These are phyloP conservation scores for Sutorius australiensis DNA, from an alignment of 768 basidiomycete species.

Conservation along the genomic window DNA sequence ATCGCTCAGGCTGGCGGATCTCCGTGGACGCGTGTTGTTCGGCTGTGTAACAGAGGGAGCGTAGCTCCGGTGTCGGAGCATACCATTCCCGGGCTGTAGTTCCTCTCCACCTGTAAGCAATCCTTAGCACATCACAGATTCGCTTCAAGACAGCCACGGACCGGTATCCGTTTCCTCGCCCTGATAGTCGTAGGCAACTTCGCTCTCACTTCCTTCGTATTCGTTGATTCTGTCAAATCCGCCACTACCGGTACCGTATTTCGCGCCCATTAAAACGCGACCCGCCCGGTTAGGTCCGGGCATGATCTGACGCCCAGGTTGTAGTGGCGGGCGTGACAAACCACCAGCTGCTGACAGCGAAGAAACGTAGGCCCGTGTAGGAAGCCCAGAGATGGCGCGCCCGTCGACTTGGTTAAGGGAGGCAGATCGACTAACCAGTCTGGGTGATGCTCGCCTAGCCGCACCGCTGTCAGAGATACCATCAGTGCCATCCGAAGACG, in stretches of 20 bases:
- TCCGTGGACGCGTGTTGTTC: slow-evolving; percentile 53
- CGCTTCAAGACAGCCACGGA: slow-evolving; percentile 17
- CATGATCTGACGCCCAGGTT: slow-evolving; percentile 39
- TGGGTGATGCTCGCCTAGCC: slow-evolving; percentile 24
- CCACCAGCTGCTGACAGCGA: slow-evolving; percentile 30
- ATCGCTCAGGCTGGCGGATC: slow-evolving; percentile 78
- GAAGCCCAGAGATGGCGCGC: slow-evolving; percentile 31
- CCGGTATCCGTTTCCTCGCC: slow-evolving; percentile 43
- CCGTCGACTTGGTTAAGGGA: slow-evolving; percentile 34
- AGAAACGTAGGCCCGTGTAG: slow-evolving; percentile 32
- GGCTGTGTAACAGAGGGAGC: slow-evolving; percentile 33
- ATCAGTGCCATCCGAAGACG: slow-evolving; percentile 24
- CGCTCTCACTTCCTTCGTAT: slow-evolving; percentile 40
- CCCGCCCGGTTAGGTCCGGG: slow-evolving; percentile 46
- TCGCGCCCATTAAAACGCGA: slow-evolving; percentile 44
- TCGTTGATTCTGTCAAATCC: slow-evolving; percentile 50
- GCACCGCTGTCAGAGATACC: slow-evolving; percentile 23
- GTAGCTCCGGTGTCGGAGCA: slow-evolving; percentile 27
- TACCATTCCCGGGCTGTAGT: slow-evolving; percentile 23
- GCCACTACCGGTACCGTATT: slow-evolving; percentile 28
- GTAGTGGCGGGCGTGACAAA: slow-evolving; percentile 40
- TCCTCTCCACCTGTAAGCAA: slow-evolving; percentile 30
- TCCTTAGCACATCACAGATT: slow-evolving; percentile 14
- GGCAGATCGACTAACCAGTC: slow-evolving; percentile 29
- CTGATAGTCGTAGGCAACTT: slow-evolving; percentile 29